Percentiles rank a stretch among this genome's conserved stretches.
Conservation (phyloP, 2,329 filamentous ascomycete genomes). For the Talaromyces islandicus region DNA sequence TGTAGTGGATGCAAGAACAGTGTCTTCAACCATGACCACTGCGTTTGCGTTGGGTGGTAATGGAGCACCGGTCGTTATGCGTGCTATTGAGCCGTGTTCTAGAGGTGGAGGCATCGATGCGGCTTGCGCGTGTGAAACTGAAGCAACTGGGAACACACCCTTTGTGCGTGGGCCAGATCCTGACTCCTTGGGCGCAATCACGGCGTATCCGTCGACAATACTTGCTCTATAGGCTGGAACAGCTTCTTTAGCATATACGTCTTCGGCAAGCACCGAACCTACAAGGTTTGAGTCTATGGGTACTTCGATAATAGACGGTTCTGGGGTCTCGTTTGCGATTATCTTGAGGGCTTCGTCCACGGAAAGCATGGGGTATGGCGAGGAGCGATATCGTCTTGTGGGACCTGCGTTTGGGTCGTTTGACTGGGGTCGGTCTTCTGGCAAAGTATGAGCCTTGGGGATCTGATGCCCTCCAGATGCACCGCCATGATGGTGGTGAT, state of each 20-base stretch:
- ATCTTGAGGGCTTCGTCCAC: constrained; percentile 73
- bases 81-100: constrained; percentile 68
- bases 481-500: constrained; percentile 45
- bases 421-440: constrained; percentile 51
- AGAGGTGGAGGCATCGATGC: constrained; percentile 58
- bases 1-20: constrained; percentile 66
- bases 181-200: constrained; percentile 52
- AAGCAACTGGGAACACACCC: constrained; percentile 78
- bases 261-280: constrained; percentile 73
- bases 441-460: constrained; percentile 68
- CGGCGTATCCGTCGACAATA: constrained; percentile 94
- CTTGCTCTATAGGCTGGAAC: constrained; percentile 93
- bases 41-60: constrained; percentile 82
- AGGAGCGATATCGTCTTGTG: constrained; percentile 69
- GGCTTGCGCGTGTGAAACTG: constrained; percentile 78
- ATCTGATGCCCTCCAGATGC: constrained; percentile 55
- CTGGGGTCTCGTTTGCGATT: constrained; percentile 68
- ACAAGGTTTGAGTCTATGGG: constrained; percentile 62
- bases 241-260: constrained; percentile 71
- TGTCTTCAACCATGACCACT: constrained; percentile 97
- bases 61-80: constrained; percentile 92
- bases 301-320: constrained; percentile 50
- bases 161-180: constrained; percentile 57
- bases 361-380: constrained; percentile 85
- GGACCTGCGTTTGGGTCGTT: constrained; percentile 57